Percentiles rank a stretch among this genome's conserved stretches.
These are phyloP conservation scores for Globisporangium nodosum DNA, from an alignment of 352 stramenopile genomes.

Conservation along the genomic window DNA sequence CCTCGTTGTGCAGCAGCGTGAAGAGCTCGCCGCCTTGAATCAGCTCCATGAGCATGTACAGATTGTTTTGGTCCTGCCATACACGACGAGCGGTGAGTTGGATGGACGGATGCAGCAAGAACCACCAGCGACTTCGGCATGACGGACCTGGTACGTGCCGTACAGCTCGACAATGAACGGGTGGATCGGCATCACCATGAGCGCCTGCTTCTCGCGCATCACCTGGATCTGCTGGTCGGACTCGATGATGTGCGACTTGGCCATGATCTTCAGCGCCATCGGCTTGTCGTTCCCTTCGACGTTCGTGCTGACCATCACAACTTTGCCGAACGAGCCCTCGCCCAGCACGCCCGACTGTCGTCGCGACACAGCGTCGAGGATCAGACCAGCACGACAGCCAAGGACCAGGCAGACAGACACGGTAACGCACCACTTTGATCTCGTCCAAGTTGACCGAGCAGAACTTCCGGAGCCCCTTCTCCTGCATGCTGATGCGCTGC, in stretches of 20 bases:
- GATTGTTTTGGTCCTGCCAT: slow-evolving; percentile 75
- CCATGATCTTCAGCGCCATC: slow-evolving; percentile 91
- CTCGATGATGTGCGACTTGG: slow-evolving; percentile 92
- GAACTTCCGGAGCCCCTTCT: slow-evolving; percentile 40
- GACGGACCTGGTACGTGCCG: slow-evolving; percentile 74
- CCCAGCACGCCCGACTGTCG: slow-evolving; percentile 84
- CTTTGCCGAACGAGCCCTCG: slow-evolving; percentile 95
- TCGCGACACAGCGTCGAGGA: background rate
- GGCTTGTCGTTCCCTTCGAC: slow-evolving; percentile 50
- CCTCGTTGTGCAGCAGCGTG: slow-evolving; percentile 84
- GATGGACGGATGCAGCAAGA: background rate
- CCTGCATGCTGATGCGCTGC: slow-evolving; percentile 44
- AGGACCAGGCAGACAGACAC: background rate
- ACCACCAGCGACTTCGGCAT: background rate
- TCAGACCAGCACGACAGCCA: background rate
- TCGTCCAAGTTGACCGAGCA: slow-evolving; percentile 53
- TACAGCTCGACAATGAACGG: slow-evolving; percentile 92
- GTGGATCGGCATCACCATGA: slow-evolving; percentile 80
- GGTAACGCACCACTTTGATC: slow-evolving; percentile 45
- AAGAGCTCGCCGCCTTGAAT: slow-evolving; percentile 93
- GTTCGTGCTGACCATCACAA: slow-evolving; percentile 86
- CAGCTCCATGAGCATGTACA: slow-evolving; percentile 95
- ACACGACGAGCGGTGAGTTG: background rate
- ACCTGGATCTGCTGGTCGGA: slow-evolving; percentile 91
- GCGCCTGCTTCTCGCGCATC: slow-evolving; percentile 89